Percentiles rank a stretch among this genome's conserved stretches.
Evolutionary conservation across 352 stramenopile genomes (phyloP).

Genomic region (Stramenopiles sp.): DNA sequence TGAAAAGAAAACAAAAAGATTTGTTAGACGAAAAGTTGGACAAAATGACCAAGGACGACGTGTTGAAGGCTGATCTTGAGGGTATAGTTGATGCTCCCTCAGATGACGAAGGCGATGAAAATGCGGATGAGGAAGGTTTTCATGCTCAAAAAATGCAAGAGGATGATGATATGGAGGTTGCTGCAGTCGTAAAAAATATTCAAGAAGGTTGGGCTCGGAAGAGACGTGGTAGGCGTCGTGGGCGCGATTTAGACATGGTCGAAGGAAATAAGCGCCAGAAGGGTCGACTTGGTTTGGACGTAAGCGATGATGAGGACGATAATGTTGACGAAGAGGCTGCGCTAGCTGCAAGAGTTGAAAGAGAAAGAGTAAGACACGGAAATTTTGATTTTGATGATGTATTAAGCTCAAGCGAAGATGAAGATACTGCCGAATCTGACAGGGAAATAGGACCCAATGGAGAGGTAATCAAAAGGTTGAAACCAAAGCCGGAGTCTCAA

Average conservation of each 20-base stretch:
- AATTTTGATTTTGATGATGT: neutral
- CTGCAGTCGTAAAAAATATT: neutral
- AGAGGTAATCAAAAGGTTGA: too few species aligned
- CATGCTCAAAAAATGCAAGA: neutral
- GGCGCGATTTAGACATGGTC: neutral
- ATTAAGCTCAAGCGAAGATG: too few species aligned
- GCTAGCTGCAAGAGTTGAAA: neutral
- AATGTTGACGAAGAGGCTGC: neutral
- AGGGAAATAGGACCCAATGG: too few species aligned
- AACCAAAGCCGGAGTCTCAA: too few species aligned
- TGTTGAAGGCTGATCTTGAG: neutral
- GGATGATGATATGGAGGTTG: neutral
- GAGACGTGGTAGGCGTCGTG: neutral
- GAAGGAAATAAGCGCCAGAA: neutral
- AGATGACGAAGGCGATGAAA: neutral
- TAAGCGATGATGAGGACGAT: neutral
- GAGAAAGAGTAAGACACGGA: neutral
- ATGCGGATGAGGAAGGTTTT: neutral
- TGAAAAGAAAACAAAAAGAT: neutral
- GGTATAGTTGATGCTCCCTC: neutral
- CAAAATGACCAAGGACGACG: neutral
- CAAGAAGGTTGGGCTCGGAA: neutral
- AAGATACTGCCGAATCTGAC: too few species aligned
- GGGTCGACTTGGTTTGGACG: neutral
- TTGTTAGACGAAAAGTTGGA: neutral